Percentiles rank a stretch among this genome's conserved stretches.
These are phyloP conservation scores for Isabelozyma rhagii DNA, from an alignment of 805 yeast species.

Conservation along the genomic window DNA sequence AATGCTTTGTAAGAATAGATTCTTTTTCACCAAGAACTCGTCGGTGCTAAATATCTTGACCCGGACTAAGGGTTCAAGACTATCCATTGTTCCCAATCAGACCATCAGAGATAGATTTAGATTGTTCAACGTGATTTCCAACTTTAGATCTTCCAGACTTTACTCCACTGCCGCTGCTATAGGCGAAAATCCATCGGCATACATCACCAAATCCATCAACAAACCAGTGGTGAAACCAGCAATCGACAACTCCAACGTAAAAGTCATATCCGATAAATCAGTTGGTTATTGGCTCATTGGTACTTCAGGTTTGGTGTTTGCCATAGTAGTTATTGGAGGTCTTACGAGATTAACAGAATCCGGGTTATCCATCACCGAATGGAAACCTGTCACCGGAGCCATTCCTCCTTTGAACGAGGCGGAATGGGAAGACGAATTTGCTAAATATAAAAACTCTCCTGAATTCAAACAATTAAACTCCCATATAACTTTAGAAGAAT, in stretches of 20 bases:
- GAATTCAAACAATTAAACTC: conserved; percentile 89
- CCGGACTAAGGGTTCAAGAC: conserved; percentile 15
- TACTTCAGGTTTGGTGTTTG: conserved; percentile 85
- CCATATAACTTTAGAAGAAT: conserved; percentile 85
- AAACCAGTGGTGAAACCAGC: not conserved
- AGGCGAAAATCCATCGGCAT: not conserved
- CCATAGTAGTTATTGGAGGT: conserved; percentile 95
- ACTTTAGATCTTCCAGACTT: not conserved
- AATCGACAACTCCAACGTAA: not conserved
- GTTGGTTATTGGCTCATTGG: conserved; percentile 90
- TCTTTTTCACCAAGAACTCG: conserved; percentile 56
- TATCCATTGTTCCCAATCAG: conserved; percentile 10
- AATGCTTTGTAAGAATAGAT: conserved; percentile 48
- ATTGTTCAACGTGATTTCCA: conserved; percentile 1
- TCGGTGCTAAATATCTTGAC: conserved; percentile 37
- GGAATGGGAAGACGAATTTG: conserved; percentile 86
- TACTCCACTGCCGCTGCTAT: not conserved
- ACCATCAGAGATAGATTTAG: not conserved
- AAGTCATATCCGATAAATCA: conserved; percentile 18
- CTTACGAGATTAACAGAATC: conserved; percentile 93
- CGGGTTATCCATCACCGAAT: conserved; percentile 93
- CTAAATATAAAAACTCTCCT: conserved; percentile 79
- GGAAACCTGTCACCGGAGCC: conserved; percentile 97
- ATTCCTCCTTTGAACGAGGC: conserved; percentile 78
- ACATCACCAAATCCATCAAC: not conserved